A percentile compares a stretch with the other conserved stretches of the same genome.
Conservation (phyloP, 768 basidiomycete species). For the Termitomyces sp. region DNA sequence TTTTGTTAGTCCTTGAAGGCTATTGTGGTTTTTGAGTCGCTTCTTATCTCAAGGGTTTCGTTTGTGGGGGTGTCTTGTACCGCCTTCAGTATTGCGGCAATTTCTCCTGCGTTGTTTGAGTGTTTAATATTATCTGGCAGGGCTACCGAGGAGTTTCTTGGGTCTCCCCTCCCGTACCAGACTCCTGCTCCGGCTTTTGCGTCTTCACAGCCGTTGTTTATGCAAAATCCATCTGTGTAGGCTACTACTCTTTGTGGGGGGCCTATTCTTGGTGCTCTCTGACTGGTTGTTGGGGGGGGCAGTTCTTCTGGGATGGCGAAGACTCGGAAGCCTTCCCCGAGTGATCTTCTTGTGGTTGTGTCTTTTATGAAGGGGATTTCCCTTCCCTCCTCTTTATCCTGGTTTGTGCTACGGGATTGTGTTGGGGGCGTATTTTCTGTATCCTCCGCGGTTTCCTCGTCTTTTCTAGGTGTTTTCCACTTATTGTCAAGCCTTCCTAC, state of each 20-base stretch:
- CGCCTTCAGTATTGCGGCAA: constrained; percentile 12
- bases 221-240: constrained; percentile 25
- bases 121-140: constrained; percentile 12
- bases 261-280: too few species aligned
- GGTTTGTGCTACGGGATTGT: neutral
- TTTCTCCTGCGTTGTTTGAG: constrained; percentile 20
- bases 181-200: constrained; percentile 18
- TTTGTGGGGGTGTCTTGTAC: constrained; percentile 3
- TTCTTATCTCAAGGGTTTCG: constrained; percentile 13
- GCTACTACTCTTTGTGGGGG: too few species aligned
- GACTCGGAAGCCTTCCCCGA: neutral
- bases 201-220: constrained; percentile 14
- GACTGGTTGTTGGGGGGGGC: neutral
- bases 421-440: too few species aligned
- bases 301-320: neutral
- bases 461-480: neutral
- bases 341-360: neutral
- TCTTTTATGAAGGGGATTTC: neutral
- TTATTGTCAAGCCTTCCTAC: neutral
- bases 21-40: constrained; percentile 21
- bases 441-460: too few species aligned
- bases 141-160: constrained; percentile 10
- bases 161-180: constrained; percentile 13
- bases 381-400: neutral
- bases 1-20: constrained; percentile 18